phyloP scores from a whole-genome alignment of 331 rosid species.

The Acacia pycnantha region DNA sequence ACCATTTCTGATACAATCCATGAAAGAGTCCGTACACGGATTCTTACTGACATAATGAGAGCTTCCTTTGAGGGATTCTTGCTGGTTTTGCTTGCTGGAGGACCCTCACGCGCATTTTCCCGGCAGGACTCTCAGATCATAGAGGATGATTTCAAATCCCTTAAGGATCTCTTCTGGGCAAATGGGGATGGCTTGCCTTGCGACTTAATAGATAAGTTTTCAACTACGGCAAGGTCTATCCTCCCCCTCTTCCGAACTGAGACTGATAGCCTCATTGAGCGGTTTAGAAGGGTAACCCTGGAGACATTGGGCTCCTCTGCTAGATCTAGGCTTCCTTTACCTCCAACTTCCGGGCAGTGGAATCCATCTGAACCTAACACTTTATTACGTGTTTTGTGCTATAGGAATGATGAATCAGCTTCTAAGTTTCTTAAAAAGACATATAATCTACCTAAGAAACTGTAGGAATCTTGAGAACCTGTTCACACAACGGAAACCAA shows the following conservation, averaged over 20 bases:
- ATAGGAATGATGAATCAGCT: slow-evolving; percentile 89
- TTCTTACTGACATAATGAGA: slow-evolving; percentile 78
- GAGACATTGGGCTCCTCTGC: slow-evolving; percentile 65
- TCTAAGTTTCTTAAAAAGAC: slow-evolving; percentile 88
- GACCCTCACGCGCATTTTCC: slow-evolving; percentile 79
- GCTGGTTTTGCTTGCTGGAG: slow-evolving; percentile 92
- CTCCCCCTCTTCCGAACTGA: slow-evolving; percentile 70
- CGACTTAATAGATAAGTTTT: slow-evolving; percentile 71
- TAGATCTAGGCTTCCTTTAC: slow-evolving; percentile 80
- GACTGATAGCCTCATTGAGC: slow-evolving; percentile 68
- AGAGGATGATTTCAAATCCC: slow-evolving; percentile 83
- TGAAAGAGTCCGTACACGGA: slow-evolving; percentile 73
- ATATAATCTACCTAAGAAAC: slow-evolving; percentile 86
- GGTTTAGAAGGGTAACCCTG: slow-evolving; percentile 53
- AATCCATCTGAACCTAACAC: slow-evolving; percentile 88
- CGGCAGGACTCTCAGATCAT: slow-evolving; percentile 65
- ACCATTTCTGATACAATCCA: slow-evolving; percentile 72
- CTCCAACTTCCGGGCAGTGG: slow-evolving; percentile 92
- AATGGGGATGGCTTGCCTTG: slow-evolving; percentile 90
- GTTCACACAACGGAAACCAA: slow-evolving; percentile 26
- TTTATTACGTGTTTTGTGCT: slow-evolving; percentile 74
- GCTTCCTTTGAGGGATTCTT: slow-evolving; percentile 93
- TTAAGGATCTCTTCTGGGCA: slow-evolving; percentile 83
- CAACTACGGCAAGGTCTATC: slow-evolving; percentile 52
- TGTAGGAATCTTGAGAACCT: slow-evolving; percentile 40